These are phyloP conservation scores for Neoboletus brunneissimus DNA, from an alignment of 768 basidiomycete genomes.

Conservation along the genomic window DNA sequence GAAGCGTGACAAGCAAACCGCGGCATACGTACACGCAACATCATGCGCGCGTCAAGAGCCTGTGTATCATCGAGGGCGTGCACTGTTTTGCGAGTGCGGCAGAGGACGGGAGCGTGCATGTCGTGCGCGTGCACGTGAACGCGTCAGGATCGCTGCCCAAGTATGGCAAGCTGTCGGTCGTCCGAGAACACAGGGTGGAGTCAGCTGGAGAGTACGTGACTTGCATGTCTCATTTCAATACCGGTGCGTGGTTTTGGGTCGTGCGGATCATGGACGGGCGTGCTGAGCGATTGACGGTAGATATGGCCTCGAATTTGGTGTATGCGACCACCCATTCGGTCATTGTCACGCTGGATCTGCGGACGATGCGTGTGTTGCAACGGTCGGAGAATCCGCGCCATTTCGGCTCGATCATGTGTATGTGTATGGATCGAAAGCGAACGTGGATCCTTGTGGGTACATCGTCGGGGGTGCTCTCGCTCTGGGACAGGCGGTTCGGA, in stretches of 20 bases:
- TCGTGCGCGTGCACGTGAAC: constrained; percentile 78
- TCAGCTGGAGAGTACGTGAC: constrained; percentile 78
- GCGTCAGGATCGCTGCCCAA: constrained; percentile 71
- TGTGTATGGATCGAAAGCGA: constrained; percentile 81
- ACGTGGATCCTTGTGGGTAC: constrained; percentile 92
- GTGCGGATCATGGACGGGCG: not conserved
- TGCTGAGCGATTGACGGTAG: constrained; percentile 35
- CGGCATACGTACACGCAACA: constrained; percentile 69
- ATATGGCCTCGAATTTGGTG: constrained; percentile 76
- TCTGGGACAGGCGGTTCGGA: constrained; percentile 97
- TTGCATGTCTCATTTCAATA: constrained; percentile 76
- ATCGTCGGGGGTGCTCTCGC: constrained; percentile 73
- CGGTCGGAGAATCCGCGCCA: constrained; percentile 83
- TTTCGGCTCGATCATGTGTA: constrained; percentile 78
- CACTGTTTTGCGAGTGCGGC: constrained; percentile 89
- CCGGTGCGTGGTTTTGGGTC: constrained; percentile 45
- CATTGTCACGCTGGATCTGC: constrained; percentile 76
- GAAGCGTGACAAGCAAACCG: constrained; percentile 88
- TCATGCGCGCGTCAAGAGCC: constrained; percentile 61
- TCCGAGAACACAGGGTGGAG: constrained; percentile 79
- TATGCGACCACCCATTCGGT: constrained; percentile 81
- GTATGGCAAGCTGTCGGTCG: constrained; percentile 73
- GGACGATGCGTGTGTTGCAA: constrained; percentile 75
- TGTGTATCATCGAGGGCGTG: constrained; percentile 81
- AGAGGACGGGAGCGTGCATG: constrained; percentile 79